phyloP scores from a whole-genome alignment of 208 protist species.

The Trichomonas vaginalis region DNA sequence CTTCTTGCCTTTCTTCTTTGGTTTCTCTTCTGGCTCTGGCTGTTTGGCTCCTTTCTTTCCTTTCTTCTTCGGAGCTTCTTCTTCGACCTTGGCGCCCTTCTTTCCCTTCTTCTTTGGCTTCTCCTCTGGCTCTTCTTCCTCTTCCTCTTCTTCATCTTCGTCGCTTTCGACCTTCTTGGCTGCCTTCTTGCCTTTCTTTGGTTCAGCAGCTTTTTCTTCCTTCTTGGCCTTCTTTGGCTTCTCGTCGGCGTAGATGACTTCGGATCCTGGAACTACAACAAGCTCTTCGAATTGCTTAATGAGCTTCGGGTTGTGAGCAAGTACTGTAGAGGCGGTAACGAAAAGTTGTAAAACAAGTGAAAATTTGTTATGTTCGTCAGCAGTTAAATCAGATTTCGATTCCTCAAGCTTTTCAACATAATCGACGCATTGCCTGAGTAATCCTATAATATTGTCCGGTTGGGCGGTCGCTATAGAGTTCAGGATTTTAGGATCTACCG shows the following conservation, averaged over 20 bases:
- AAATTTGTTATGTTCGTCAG: neutral
- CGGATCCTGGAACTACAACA: neutral
- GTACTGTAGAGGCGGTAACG: neutral
- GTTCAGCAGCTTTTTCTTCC: neutral
- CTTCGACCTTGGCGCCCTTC: too few species aligned
- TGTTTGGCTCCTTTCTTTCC: neutral
- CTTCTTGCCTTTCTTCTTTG: neutral
- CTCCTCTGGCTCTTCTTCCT: neutral
- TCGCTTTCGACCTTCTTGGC: neutral
- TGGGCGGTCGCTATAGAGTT: neutral
- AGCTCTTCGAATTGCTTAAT: neutral
- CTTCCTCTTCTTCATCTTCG: neutral
- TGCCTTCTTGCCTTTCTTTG: neutral
- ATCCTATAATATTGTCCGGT: neutral
- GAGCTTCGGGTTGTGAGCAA: neutral
- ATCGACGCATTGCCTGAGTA: neutral
- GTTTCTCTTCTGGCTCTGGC: neutral
- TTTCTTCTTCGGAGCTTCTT: neutral
- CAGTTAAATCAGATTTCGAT: neutral
- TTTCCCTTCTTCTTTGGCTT: neutral
- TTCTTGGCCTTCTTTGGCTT: neutral
- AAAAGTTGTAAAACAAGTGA: neutral
- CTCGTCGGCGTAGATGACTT: neutral
- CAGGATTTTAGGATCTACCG: neutral
- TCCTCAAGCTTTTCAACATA: neutral